Conservation (phyloP, 805 yeast genomes). For the Kuraishia capsulata region DNA sequence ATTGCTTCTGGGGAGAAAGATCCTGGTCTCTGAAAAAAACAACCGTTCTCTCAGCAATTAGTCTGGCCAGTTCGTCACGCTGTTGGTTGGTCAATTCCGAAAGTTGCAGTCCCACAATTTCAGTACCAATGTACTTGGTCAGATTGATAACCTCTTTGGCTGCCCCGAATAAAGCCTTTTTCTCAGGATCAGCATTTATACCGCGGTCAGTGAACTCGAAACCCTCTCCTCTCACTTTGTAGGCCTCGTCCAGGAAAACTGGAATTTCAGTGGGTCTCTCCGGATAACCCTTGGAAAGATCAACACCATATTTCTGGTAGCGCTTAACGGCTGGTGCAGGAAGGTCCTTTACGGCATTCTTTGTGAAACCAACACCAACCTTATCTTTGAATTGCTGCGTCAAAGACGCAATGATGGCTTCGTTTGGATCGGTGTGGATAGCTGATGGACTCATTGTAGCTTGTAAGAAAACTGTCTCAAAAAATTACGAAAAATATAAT, state of each 20-base stretch:
- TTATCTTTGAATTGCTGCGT: constrained; percentile 1
- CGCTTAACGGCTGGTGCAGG: neutral
- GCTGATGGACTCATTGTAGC: neutral
- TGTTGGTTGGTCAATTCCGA: constrained; percentile 29
- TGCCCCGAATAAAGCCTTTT: constrained; percentile 31
- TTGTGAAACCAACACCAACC: constrained; percentile 1
- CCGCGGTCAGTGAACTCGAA: constrained; percentile 25
- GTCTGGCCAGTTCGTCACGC: constrained; percentile 32
- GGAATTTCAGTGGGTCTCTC: constrained; percentile 16
- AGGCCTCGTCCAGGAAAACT: constrained; percentile 29
- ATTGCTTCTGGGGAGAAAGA: constrained; percentile 30
- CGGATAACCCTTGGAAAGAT: constrained; percentile 2
- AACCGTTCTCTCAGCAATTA: constrained; percentile 35
- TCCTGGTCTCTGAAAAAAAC: constrained; percentile 43
- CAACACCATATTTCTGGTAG: constrained; percentile 1
- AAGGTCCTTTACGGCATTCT: constrained; percentile 1
- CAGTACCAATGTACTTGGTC: constrained; percentile 40
- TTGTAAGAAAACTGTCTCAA: neutral
- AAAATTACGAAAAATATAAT: neutral
- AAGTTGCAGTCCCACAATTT: constrained; percentile 36
- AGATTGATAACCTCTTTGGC: constrained; percentile 31
- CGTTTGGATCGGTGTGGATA: neutral
- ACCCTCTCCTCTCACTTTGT: constrained; percentile 24
- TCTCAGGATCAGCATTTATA: constrained; percentile 29
- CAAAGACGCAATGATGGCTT: neutral